Evolutionary conservation across 2,329 filamentous ascomycete genomes (phyloP), one percentile per base, ranked within the genome.

Genomic region (Cladosporium sp.): DNA sequence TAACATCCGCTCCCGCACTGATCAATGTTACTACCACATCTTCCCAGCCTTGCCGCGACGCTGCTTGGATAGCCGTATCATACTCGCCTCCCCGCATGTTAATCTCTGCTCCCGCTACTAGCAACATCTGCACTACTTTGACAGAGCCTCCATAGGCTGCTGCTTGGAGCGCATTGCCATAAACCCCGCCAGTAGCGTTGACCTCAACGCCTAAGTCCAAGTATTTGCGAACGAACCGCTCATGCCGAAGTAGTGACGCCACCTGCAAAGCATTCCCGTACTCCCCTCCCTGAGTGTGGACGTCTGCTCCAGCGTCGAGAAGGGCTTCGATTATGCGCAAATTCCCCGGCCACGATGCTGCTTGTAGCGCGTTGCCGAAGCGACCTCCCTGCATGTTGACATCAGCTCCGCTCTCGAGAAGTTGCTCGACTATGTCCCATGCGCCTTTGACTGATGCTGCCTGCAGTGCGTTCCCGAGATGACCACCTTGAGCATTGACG

Each of bases 21-120:
- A 66, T 47, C 37, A 68, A 59, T n/a, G 64, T 22, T 30, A 65
- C 47, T 9, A 70, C 64, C 14, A 66, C 30, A 20, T 64, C 22
- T 30, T 22, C 30, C 20, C 56, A 37, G 34, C 61, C 58, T n/a
- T 40, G 11, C 15, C 40, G 40, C 19, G 40, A 43, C 22, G 40
- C 40, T 43, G 40, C 40, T 43, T 43, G 40, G 14, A 43, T 43
- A 8, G 40, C 40, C 12, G 40, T 51, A n/a, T 14, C 25, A 30
- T 36, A 51, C 28, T 43, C 3, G 12, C 59, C 60, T 6, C 60
- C 59, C 22, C 30, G 30, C 28, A 47, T 49, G 38, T 65, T 49
- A n/a, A 62, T 37, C 34, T 60, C 42, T 36, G 58, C 61, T 34
- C 56, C 60, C 2, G 34, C 39, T 11, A 55, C 43, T 5, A 64